Percentiles rank a stretch among this genome's conserved stretches.
Conservation (phyloP, 2,329 filamentous ascomycete species). For the Lasiodiplodia sp. region DNA sequence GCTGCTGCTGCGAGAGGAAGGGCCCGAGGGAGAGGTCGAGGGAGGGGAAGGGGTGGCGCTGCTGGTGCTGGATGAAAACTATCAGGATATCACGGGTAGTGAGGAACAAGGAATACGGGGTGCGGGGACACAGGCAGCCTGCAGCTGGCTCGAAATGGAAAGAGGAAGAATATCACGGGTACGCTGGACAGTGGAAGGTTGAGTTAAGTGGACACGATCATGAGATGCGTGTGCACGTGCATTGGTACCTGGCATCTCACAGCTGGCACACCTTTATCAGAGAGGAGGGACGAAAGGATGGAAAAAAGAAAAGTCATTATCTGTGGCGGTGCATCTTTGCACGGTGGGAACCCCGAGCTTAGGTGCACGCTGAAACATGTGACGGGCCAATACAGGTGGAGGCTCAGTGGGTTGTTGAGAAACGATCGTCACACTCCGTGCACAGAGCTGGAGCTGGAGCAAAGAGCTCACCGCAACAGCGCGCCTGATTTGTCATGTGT, state of each 20-base stretch:
- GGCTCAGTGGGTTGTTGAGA: conserved; percentile 5
- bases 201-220: neutral
- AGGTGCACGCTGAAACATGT: neutral
- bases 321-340: conserved; percentile 12
- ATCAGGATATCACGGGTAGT: neutral
- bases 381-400: neutral
- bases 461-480: conserved; percentile 15
- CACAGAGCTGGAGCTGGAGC: neutral
- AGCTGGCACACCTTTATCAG: neutral
- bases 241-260: neutral
- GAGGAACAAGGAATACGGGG: neutral
- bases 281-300: neutral
- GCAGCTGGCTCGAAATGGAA: neutral
- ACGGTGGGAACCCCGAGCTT: neutral
- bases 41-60: neutral
- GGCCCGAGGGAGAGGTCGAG: neutral
- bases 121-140: neutral
- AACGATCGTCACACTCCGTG: conserved; percentile 4
- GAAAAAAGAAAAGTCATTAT: neutral
- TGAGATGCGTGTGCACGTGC: neutral
- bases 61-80: neutral
- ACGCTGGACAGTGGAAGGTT: neutral
- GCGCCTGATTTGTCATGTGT: conserved; percentile 10
- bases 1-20: neutral
- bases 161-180: neutral